Base-by-base conservation (phyloP, 768 basidiomycete species). In the Mrakia gelida region DNA sequence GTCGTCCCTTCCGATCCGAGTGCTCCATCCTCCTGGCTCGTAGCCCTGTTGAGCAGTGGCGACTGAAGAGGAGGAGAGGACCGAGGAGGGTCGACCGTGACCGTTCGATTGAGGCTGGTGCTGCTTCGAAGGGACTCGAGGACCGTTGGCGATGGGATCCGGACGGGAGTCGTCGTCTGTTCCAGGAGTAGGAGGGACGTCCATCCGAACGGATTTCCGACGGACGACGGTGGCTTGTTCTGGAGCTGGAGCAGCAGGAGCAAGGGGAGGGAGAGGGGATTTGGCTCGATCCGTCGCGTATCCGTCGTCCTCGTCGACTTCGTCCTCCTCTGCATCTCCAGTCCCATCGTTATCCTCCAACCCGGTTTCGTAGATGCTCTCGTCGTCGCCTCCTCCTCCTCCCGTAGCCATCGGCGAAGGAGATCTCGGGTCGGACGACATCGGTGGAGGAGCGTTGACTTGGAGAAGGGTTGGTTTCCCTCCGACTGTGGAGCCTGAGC, bases 291-390 rank as follows among this genome's bases (percentile, higher is more conserved):
- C 73, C 30, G 73, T 70, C 54, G 21, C 73, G 45, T 73, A n/a
- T 5, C 77, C 77, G 10, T 74, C 73, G 73, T 74, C 56, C 16
- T 67, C 63, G 1, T 67, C 63, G 1, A 7, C 10, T 3, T 73
- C 71, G 26, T 43, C n/a, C 16, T 49, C 49, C 16, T 52, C 45
- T 2, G 45, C 45, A 10, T 45, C 45, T 13, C 45, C 45, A 10
- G 45, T 70, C 13, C 52, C 76, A 23, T 67, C 77, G 65, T 78
- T 78, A 34, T 78, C 77, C 43, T 78, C 77, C 28, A 74, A n/a
- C 11, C 77, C 77, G 1, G 77, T 78, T 73, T 78, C 77, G 68
- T 78, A 78, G 26, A 78, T 38, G 11, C 65, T 70, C 59, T 73
- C 77, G 13, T 45, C 65, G 54, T 78, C 75, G 32, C 41, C 68